Evolutionary conservation across 129 eudicot genomes (phyloP), one percentile per base, ranked within the genome.

Genomic region (Flaveria linearis): DNA sequence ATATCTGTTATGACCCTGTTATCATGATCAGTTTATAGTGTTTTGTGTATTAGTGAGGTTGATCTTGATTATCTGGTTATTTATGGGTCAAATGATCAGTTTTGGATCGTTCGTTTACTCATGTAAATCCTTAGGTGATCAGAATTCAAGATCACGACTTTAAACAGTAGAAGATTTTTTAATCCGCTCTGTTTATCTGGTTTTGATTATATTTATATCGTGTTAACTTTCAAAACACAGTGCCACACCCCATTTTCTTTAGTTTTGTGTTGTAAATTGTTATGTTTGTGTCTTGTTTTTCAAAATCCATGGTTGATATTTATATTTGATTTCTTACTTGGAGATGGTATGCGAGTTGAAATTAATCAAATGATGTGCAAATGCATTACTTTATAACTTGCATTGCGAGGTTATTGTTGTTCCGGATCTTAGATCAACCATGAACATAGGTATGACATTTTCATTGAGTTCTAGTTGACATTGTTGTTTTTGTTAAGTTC

Each of bases 311-410:
- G 68, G 41, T 61, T 25, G 68, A 61, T 13, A 1, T 42, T 25
- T 61, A 28, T 74, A 45, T 16, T 12, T 74, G 78, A 61, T 61
- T 15, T 75, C 57, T 41, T 45, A 45, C 49, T 23, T 61, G 50
- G 43, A 30, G 69, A 58, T 58, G 43, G 30, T 28, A 43, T 43
- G 42, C 42, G 41, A 52, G 22, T 74, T 58, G 67, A 41, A 42
- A 25, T 22, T 41, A 9, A 57, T 8, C 30, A 30, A 23, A 42
- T 15, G 13, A 23, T 23, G 57, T 60, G 67, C 41, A 12, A 60
- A 60, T 3, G 41, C 67, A 26, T 60, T 23, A 23, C 41, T 0
- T 5, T 60, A 11, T 25, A 11, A 23, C 67, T 11, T 60, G 67
- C 4, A 10, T 60, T 61, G n/a, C 2, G 36, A 55, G 22, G 7